Conservation (phyloP, 441 rosid genomes). For the Erodium texanum region DNA sequence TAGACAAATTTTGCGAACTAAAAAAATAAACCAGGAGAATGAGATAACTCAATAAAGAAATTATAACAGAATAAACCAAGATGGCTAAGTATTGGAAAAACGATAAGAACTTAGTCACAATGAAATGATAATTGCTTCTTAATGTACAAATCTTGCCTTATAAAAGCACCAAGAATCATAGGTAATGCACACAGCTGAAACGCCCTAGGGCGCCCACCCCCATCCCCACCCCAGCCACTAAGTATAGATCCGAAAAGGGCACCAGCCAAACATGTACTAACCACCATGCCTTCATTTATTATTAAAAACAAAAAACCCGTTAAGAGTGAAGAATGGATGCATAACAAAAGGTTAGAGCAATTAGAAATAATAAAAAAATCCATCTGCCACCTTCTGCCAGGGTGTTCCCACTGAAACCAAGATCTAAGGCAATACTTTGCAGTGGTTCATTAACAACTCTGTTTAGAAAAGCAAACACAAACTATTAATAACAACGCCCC, state of each 20-base stretch:
- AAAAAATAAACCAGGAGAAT: neutral
- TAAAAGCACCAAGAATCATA: constrained; percentile 72
- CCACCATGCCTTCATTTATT: constrained; percentile 67
- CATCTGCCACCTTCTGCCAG: constrained; percentile 58
- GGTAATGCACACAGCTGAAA: constrained; percentile 89
- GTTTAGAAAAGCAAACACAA: constrained; percentile 13
- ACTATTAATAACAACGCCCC: neutral
- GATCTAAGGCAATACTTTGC: constrained; percentile 65
- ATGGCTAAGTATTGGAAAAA: neutral
- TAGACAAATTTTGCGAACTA: neutral
- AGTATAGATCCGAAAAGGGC: constrained; percentile 79
- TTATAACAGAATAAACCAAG: neutral
- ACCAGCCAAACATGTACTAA: constrained; percentile 94
- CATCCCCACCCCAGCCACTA: constrained; percentile 86
- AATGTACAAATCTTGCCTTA: constrained; percentile 41
- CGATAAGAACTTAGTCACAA: constrained; percentile 17
- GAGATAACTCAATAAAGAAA: neutral
- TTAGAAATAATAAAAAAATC: neutral
- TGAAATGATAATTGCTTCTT: constrained; percentile 7
- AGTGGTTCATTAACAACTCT: constrained; percentile 88
- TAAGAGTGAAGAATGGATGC: neutral
- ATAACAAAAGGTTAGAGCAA: neutral
- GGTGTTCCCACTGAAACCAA: constrained; percentile 70
- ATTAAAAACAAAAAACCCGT: constrained; percentile 11
- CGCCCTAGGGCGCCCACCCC: constrained; percentile 76